Conservation (phyloP, 352 stramenopile species). For the Aphanomyces euteiches region DNA sequence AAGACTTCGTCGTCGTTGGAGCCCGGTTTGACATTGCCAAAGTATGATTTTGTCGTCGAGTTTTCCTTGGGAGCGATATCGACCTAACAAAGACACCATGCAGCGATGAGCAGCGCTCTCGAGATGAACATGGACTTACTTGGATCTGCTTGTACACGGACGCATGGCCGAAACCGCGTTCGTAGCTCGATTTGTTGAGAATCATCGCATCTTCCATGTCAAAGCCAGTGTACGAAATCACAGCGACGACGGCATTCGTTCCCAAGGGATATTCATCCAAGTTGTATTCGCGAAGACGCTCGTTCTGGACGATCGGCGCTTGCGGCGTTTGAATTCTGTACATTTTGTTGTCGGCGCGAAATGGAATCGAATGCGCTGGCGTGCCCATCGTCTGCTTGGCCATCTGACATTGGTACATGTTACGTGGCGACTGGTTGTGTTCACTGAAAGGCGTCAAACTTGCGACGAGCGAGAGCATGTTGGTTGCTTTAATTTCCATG, state of each 20-base stretch:
- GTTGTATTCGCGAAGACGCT: slow-evolving; percentile 94
- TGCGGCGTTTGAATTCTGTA: slow-evolving; percentile 99
- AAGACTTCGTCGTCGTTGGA: slow-evolving; percentile 47
- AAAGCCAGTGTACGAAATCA: slow-evolving; percentile 98
- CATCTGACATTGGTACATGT: slow-evolving; percentile 99
- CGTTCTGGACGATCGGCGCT: slow-evolving; percentile 97
- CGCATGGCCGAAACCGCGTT: slow-evolving; percentile 97
- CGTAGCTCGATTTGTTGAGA: slow-evolving; percentile 98
- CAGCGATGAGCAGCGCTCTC: background rate
- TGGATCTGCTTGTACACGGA: slow-evolving; percentile 98
- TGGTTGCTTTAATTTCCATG: slow-evolving; percentile 98
- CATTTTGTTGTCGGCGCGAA: slow-evolving; percentile 98
- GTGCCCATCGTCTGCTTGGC: slow-evolving; percentile 99
- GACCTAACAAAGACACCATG: background rate
- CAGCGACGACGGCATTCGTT: slow-evolving; percentile 98
- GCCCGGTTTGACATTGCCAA: slow-evolving; percentile 88
- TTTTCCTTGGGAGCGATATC: slow-evolving; percentile 59
- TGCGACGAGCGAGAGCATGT: slow-evolving; percentile 99
- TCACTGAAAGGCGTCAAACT: slow-evolving; percentile 99
- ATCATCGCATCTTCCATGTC: slow-evolving; percentile 99
- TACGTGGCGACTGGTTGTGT: slow-evolving; percentile 99
- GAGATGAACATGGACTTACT: slow-evolving; percentile 59
- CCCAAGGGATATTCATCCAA: slow-evolving; percentile 99
- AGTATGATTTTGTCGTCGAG: slow-evolving; percentile 81
- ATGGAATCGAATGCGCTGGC: slow-evolving; percentile 93